A percentile compares a stretch with the other conserved stretches of the same genome.
Evolutionary conservation across 768 basidiomycete genomes (phyloP).

Genomic region (Suillus weaverae): DNA sequence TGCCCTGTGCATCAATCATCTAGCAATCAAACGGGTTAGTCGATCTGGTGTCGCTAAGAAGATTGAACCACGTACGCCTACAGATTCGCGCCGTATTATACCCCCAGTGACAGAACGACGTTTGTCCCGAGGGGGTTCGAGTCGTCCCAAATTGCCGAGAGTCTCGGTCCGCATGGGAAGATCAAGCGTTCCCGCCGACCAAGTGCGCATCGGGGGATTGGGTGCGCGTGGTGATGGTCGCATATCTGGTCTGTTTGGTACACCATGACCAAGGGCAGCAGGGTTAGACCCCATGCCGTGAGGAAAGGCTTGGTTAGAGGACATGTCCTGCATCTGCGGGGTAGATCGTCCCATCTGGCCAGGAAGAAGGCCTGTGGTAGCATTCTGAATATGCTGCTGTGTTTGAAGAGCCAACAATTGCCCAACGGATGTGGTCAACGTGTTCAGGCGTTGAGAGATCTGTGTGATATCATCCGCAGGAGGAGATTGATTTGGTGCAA

Average conservation of each 20-base stretch:
- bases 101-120: conserved; percentile 68
- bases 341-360: conserved; percentile 31
- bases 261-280: conserved; percentile 53
- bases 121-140: conserved; percentile 56
- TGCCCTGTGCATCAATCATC: conserved; percentile 57
- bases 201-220: conserved; percentile 75
- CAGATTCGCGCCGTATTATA: conserved; percentile 72
- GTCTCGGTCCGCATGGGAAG: conserved; percentile 60
- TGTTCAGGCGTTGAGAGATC: conserved; percentile 77
- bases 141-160: conserved; percentile 36
- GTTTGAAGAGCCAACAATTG: conserved; percentile 82
- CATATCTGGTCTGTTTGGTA: conserved; percentile 66
- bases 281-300: conserved; percentile 39
- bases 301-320: conserved; percentile 41
- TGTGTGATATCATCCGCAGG: conserved; percentile 70
- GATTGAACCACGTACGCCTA: conserved; percentile 52
- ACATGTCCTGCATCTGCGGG: conserved; percentile 43
- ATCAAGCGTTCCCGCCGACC: conserved; percentile 82
- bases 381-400: conserved; percentile 60
- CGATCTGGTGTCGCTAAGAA: conserved; percentile 13
- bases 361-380: conserved; percentile 35
- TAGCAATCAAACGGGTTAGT: conserved; percentile 27
- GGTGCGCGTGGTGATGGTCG: conserved; percentile 60
- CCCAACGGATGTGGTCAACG: conserved; percentile 80
- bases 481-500: conserved; percentile 70